Evolutionary conservation across 306 rosid genomes (phyloP).

Genomic region (Oemleria cerasiformis): DNA sequence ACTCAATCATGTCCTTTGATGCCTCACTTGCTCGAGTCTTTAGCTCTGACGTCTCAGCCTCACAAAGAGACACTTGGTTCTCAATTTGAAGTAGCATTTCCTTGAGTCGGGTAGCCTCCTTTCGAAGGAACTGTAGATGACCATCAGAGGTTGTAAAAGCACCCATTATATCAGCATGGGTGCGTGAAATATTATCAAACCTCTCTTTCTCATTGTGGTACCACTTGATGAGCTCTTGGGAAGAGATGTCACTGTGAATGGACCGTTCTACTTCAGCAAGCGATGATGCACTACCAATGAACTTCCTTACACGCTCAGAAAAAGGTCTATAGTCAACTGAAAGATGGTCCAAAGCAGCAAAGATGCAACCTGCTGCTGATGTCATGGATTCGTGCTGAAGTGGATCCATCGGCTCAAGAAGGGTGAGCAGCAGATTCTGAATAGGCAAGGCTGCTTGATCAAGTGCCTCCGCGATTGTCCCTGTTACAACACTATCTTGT

Average conservation of each 20-base stretch:
- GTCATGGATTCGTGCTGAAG: slow-evolving; percentile 12
- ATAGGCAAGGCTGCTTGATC: slow-evolving; percentile 1
- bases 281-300: slow-evolving; percentile 17
- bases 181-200: neutral
- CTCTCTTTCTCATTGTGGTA: slow-evolving; percentile 5
- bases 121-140: slow-evolving; percentile 9
- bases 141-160: slow-evolving; percentile 8
- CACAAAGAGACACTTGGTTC: slow-evolving; percentile 16
- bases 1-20: slow-evolving; percentile 4
- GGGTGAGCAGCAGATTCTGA: slow-evolving; percentile 16
- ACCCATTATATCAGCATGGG: neutral
- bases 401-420: slow-evolving; percentile 24
- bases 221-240: slow-evolving; percentile 16
- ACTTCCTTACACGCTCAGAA: slow-evolving; percentile 22
- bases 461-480: neutral
- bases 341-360: slow-evolving; percentile 12
- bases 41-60: slow-evolving; percentile 22
- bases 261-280: slow-evolving; percentile 20
- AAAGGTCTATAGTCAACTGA: slow-evolving; percentile 12
- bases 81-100: slow-evolving; percentile 10
- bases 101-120: slow-evolving; percentile 7
- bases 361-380: neutral
- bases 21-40: slow-evolving; percentile 6
- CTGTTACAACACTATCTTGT: slow-evolving; percentile 3
- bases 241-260: neutral